Evolutionary conservation across 768 basidiomycete species (phyloP).

Genomic region (Termitomyces bulborhizus): DNA sequence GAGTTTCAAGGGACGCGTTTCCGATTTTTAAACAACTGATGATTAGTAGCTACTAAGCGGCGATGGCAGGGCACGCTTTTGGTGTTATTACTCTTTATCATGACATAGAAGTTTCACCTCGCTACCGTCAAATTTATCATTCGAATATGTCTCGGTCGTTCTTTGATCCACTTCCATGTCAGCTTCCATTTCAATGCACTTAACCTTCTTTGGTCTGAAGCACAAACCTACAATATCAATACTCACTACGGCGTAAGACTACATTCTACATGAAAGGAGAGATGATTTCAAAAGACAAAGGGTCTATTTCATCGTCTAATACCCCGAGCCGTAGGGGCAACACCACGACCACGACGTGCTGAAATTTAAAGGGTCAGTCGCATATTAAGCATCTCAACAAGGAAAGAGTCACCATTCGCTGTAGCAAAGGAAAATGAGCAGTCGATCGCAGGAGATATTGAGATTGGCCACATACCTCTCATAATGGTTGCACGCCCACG

Average conservation of each 20-base stretch:
- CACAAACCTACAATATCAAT: slow-evolving; percentile 3
- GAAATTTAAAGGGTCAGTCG: slow-evolving; percentile 11
- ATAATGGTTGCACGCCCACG: slow-evolving; percentile 98
- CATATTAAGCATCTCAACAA: background rate
- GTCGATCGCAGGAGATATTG: slow-evolving; percentile 6
- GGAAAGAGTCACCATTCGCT: slow-evolving; percentile 66
- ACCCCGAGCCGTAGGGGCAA: slow-evolving; percentile 63
- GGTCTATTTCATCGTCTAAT: slow-evolving; percentile 62
- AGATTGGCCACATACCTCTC: slow-evolving; percentile 61
- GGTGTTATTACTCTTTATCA: background rate
- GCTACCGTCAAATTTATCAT: background rate
- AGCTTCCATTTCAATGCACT: background rate
- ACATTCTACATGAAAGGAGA: slow-evolving; percentile 10
- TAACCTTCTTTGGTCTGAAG: background rate
- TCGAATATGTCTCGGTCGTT: background rate
- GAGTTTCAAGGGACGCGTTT: slow-evolving; percentile 87
- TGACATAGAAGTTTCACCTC: background rate
- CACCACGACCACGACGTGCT: slow-evolving; percentile 88
- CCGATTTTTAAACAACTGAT: slow-evolving; percentile 55
- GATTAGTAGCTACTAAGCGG: background rate
- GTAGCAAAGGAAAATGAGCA: slow-evolving; percentile 15
- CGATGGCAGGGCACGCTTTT: background rate
- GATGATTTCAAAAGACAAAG: background rate
- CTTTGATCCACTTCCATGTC: too few relatives aligned
- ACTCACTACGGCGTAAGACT: slow-evolving; percentile 9